Evolutionary conservation across 2,329 filamentous ascomycete species (phyloP).

Genomic region (Piedraia hortae): DNA sequence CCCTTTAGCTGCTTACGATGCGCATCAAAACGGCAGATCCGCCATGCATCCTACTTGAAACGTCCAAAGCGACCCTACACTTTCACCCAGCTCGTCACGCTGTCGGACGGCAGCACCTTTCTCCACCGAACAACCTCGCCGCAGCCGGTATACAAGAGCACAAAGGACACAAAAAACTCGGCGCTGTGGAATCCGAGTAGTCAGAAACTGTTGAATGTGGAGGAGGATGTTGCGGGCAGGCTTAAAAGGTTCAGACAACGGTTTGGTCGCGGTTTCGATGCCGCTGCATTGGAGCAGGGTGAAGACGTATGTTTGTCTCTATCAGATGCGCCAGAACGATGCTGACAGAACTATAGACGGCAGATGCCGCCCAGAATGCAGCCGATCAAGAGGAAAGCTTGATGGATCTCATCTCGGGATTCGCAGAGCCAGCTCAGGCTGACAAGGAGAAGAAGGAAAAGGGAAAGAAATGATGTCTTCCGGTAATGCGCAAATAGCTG

Average conservation of each 20-base stretch:
- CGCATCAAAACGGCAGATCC: slow-evolving; percentile 24
- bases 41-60: slow-evolving; percentile 59
- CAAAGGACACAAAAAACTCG: slow-evolving; percentile 74
- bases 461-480: too few relatives aligned
- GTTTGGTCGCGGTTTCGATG: slow-evolving; percentile 68
- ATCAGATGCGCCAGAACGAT: too few relatives aligned
- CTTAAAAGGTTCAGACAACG: slow-evolving; percentile 60
- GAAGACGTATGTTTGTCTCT: too few relatives aligned
- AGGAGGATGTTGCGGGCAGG: slow-evolving; percentile 82
- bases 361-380: too few relatives aligned
- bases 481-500: too few relatives aligned
- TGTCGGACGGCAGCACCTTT: slow-evolving; percentile 73
- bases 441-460: too few relatives aligned
- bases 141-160: slow-evolving; percentile 28
- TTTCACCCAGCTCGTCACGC: slow-evolving; percentile 87
- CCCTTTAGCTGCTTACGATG: slow-evolving; percentile 3
- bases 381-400: too few relatives aligned
- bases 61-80: slow-evolving; percentile 83
- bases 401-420: too few relatives aligned
- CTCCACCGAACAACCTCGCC: slow-evolving; percentile 54
- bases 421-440: too few relatives aligned
- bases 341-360: too few relatives aligned
- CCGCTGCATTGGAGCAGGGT: slow-evolving; percentile 16
- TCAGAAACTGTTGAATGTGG: slow-evolving; percentile 57
- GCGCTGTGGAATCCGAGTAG: slow-evolving; percentile 73